Evolutionary conservation across 441 rosid genomes (phyloP), one percentile per base, ranked within the genome.

Genomic region (Pelargonium australe): DNA sequence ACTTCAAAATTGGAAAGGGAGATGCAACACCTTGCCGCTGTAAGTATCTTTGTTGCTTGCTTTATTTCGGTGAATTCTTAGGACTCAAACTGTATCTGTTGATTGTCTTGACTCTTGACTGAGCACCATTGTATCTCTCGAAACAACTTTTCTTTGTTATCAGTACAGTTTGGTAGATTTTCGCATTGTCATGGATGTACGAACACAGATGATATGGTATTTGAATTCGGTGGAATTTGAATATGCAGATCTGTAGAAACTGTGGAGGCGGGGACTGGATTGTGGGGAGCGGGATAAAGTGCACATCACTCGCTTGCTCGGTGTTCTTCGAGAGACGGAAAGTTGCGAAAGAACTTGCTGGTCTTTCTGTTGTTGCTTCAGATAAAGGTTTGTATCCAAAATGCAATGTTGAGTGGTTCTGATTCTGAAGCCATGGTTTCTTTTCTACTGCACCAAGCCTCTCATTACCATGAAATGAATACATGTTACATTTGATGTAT

Each of bases 211-310:
- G 40, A 34, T 34, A 34, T 34, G 40, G 7, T 34, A 34, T 3
- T 34, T 55, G 19, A 55, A 16, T 16, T 5, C 17, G 25, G 28
- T 65, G 28, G 20, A 5, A 3, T 13, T 8, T 65, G 45, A 65
- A 43, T 65, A 17, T 77, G 84, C 83, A 91, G 99, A 86, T 95
- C 76, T 95, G 97, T 72, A 77, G 90, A 67, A 91, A 95, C 14
- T 95, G 99, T 81, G 96, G 99, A 67, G 99, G 99, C 2, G 99
- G 96, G 40, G 97, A 91, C 80, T 95, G 99, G 99, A 69, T 95
- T 57, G 70, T 91, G 80, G 90, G 90, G 67, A 79, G 82, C 7
- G 99, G 99, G 69, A 85, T 95, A 70, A 95, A 90, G 77, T 95
- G 99, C 82, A 82, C 75, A 49, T 91, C 96, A 0, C 96, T 92